phyloP scores from a whole-genome alignment of 2,329 filamentous ascomycete genomes.

The Sporothrix luriei region DNA sequence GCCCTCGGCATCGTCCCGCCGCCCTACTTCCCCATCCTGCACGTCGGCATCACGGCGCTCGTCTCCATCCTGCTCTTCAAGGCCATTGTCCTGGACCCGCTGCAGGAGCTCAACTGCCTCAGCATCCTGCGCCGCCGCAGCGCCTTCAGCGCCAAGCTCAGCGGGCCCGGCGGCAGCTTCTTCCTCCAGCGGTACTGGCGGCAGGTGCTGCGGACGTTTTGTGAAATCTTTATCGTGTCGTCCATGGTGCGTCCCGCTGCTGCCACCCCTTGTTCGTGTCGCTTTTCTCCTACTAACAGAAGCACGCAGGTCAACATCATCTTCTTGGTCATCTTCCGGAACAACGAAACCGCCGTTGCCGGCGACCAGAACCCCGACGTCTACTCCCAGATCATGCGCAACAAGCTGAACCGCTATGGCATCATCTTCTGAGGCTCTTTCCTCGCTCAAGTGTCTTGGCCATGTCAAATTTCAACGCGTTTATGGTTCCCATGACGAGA shows the following conservation, averaged over 20 bases:
- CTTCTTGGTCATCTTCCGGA: conserved; percentile 29
- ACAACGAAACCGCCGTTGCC: conserved; percentile 14
- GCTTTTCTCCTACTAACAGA: conserved; percentile 1
- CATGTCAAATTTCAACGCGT: too few relatives aligned
- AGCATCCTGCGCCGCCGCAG: conserved; percentile 16
- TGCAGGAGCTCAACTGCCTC: conserved; percentile 9
- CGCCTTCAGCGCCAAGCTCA: conserved; percentile 4
- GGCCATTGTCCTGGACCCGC: conserved; percentile 13
- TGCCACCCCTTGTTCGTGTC: neutral
- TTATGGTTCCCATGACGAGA: neutral
- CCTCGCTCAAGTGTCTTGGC: neutral
- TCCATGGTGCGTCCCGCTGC: conserved; percentile 4
- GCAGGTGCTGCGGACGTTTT: neutral
- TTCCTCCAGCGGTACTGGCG: conserved; percentile 5
- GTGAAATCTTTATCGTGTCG: conserved; percentile 26
- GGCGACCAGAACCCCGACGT: conserved; percentile 31
- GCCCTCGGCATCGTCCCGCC: conserved; percentile 32
- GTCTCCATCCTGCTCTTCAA: conserved; percentile 18
- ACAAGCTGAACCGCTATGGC: conserved; percentile 30
- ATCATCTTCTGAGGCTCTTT: conserved; percentile 24
- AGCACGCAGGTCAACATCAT: conserved; percentile 28
- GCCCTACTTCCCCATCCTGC: conserved; percentile 33
- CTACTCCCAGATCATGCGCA: conserved; percentile 33
- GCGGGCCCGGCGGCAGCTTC: neutral
- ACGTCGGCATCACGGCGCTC: conserved; percentile 30